Evolutionary conservation across 1,284 basidiomycete genomes (phyloP), one percentile per base, ranked within the genome.

Genomic region (Anthracocystis setariae): DNA sequence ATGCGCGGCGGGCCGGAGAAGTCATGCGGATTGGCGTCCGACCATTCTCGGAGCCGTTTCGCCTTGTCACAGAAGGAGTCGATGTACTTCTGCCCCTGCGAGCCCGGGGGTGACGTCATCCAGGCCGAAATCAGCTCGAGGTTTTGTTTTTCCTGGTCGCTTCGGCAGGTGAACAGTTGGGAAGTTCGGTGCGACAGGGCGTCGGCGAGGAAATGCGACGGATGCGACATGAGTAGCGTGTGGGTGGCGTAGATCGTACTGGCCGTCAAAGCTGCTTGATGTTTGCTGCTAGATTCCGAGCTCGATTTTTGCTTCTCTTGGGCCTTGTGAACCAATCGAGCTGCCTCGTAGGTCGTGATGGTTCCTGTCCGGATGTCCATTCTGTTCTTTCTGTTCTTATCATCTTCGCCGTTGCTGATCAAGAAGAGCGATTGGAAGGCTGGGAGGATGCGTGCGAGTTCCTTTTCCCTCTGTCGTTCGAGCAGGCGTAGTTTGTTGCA

Each of bases 91-190:
- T 70, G 63, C 1, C 62, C 61, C 3, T 67, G 33, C 0, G 70
- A 55, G 13, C 46, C 43, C 7, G 66, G 48, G 8, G 59, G 25
- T 8, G 75, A 77, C 20, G 85, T 83, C 15, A 87, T 84, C 88
- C 91, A 88, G 1, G 84, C 74, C 15, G 82, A 82, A 3, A 93
- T 88, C 0, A 75, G 80, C n/a, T 86, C 55, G 24, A 93, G 81
- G 38, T 87, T 87, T 18, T 86, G 76, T 1, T 91, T 84, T 38
- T 92, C 88, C 0, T 84, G 84, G 27, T 84, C 82, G 1, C 91
- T 90, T 3, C 93, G 89, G 37, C 94, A 87, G 35, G 86, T 80
- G 84, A 94, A 93, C 0, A 78, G 84, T 48, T 89, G 88, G 3
- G 85, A 86, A 13, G 84, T 75, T 40, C 88, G 85, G 82, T 92